Evolutionary conservation across 768 basidiomycete genomes (phyloP).

Genomic region (Mrakia hoshinonis): DNA sequence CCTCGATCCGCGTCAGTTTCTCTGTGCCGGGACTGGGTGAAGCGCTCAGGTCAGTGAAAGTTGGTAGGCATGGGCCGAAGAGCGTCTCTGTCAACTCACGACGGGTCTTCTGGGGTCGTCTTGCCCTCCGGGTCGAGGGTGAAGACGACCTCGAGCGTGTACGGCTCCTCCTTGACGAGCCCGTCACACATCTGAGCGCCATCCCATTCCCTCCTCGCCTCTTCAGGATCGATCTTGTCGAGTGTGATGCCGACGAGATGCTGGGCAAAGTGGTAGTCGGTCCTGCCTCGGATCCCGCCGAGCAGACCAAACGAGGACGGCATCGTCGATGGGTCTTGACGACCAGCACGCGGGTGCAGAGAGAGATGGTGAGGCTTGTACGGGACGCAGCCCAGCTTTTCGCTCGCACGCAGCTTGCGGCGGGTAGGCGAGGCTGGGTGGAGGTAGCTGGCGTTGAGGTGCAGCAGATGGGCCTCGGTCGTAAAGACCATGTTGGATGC

Average conservation of each 20-base stretch:
- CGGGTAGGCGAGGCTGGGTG: background rate
- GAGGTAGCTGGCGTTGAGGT: slow-evolving; percentile 2
- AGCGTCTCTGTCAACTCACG: no score
- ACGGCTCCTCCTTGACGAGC: slow-evolving; percentile 12
- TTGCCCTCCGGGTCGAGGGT: background rate
- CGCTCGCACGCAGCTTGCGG: background rate
- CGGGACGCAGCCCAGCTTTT: background rate
- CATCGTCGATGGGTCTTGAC: background rate
- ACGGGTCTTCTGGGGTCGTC: slow-evolving; percentile 5
- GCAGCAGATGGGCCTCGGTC: slow-evolving; percentile 26
- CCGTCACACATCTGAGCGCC: background rate
- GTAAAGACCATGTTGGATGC: slow-evolving; percentile 26
- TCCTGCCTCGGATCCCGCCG: background rate
- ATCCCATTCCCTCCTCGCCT: background rate
- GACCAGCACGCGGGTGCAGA: background rate
- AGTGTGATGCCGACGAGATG: background rate
- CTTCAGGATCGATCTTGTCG: background rate
- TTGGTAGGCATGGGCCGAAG: no score
- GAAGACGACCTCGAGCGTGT: slow-evolving; percentile 23
- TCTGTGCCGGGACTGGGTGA: background rate
- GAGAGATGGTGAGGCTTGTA: background rate
- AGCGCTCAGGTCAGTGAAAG: background rate
- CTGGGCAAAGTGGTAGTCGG: slow-evolving; percentile 21
- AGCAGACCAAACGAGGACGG: background rate
- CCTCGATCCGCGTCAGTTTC: slow-evolving; percentile 7